Conservation (phyloP, 306 rosid species). For the Malus asiatica region DNA sequence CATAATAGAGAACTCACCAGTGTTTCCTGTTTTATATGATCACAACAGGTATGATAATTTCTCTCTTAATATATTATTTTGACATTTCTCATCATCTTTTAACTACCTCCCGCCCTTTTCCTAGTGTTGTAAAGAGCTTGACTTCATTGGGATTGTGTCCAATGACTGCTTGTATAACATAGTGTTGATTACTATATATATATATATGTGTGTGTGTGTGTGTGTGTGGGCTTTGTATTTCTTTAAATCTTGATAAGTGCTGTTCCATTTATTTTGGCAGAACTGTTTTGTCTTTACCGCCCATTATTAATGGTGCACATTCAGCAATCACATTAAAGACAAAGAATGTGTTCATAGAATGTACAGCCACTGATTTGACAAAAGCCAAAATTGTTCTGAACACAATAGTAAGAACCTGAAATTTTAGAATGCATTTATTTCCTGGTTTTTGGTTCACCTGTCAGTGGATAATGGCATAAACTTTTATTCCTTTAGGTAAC, state of each 20-base stretch:
- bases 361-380: slow-evolving; percentile 94
- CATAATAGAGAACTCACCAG: slow-evolving; percentile 74
- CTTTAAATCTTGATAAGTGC: not conserved
- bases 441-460: slow-evolving; percentile 7
- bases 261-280: slow-evolving; percentile 26
- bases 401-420: slow-evolving; percentile 55
- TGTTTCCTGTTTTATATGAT: slow-evolving; percentile 79
- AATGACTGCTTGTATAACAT: not conserved
- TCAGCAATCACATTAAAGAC: slow-evolving; percentile 89
- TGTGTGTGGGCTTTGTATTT: not conserved
- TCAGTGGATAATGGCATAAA: slow-evolving; percentile 9
- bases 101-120: not conserved
- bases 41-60: slow-evolving; percentile 43
- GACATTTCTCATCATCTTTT: slow-evolving; percentile 2
- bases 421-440: slow-evolving; percentile 1
- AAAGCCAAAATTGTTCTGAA: slow-evolving; percentile 92
- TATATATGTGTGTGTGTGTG: not conserved
- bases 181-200: not conserved
- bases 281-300: slow-evolving; percentile 86
- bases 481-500: slow-evolving; percentile 52
- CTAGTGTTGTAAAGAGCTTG: not conserved
- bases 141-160: not conserved
- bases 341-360: slow-evolving; percentile 78
- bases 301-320: slow-evolving; percentile 88
- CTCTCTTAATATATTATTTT: not conserved